Evolutionary conservation across 768 basidiomycete species (phyloP).

Genomic region (Boletus rufocinnamomeus): DNA sequence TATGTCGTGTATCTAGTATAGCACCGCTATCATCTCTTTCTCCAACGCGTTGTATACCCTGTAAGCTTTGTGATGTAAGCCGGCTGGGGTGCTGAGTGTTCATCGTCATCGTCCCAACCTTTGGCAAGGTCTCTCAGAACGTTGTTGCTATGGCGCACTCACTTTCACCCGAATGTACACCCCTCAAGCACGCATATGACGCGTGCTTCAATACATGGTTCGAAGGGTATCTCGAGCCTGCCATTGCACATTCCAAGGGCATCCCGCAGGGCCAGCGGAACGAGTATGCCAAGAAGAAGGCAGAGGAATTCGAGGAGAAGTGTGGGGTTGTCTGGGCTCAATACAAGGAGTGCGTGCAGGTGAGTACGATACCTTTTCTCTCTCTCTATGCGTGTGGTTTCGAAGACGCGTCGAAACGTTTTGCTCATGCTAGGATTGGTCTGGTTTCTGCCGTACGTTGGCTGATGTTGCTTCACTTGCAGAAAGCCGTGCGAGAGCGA

Average conservation of each 20-base stretch:
- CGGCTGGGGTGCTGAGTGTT: background rate
- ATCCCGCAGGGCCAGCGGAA: conserved; percentile 47
- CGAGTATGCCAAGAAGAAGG: conserved; percentile 72
- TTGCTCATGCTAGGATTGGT: background rate
- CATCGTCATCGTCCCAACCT: background rate
- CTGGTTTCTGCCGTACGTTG: background rate
- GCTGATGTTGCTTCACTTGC: conserved; percentile 1
- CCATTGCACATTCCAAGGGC: conserved; percentile 46
- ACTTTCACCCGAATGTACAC: conserved; percentile 82
- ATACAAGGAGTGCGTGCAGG: conserved; percentile 84
- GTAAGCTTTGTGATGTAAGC: conserved; percentile 22
- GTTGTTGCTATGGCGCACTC: conserved; percentile 66
- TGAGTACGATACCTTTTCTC: conserved; percentile 40
- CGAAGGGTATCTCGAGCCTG: conserved; percentile 92
- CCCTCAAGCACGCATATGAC: conserved; percentile 87
- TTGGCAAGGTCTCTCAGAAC: background rate
- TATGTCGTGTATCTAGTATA: conserved; percentile 18
- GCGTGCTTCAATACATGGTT: conserved; percentile 98
- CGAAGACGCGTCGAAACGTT: background rate
- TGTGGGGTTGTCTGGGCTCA: conserved; percentile 83
- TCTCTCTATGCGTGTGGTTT: background rate
- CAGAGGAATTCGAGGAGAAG: conserved; percentile 82
- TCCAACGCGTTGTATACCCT: conserved; percentile 6
- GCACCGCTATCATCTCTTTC: conserved; percentile 1
- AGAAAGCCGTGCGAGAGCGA: conserved; percentile 81